These are phyloP conservation scores for Colletotrichum brevisporum DNA, from an alignment of 2,329 filamentous ascomycete species.

Conservation along the genomic window DNA sequence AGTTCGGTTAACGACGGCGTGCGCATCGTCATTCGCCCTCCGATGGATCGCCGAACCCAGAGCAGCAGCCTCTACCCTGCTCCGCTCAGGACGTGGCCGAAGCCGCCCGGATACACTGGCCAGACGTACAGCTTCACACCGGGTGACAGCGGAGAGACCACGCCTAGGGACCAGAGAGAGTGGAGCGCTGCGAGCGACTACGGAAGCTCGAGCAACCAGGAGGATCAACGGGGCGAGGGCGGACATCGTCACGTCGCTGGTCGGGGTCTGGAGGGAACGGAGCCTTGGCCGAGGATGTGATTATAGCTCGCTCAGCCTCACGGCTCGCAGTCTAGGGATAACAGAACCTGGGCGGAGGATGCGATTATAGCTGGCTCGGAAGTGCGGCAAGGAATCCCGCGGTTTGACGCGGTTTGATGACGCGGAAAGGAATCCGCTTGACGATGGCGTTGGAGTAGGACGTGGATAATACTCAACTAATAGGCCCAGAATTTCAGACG, in stretches of 20 bases:
- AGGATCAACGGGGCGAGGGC: neutral
- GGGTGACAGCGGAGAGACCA: slow-evolving; percentile 44
- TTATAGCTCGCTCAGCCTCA: too few species aligned
- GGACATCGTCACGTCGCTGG: neutral
- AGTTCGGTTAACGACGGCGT: slow-evolving; percentile 44
- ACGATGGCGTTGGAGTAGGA: too few species aligned
- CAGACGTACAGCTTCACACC: slow-evolving; percentile 46
- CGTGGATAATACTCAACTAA: too few species aligned
- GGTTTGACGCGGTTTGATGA: too few species aligned
- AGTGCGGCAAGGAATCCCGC: too few species aligned
- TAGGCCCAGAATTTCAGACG: too few species aligned
- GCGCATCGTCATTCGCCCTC: slow-evolving; percentile 50
- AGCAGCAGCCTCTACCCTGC: slow-evolving; percentile 34
- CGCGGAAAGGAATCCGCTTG: too few species aligned
- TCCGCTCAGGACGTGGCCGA: slow-evolving; percentile 44
- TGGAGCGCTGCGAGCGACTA: slow-evolving; percentile 51
- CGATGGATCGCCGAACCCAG: slow-evolving; percentile 37
- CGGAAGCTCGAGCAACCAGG: slow-evolving; percentile 30
- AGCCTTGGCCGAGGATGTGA: too few species aligned
- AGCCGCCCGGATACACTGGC: slow-evolving; percentile 47
- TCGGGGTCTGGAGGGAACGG: too few species aligned
- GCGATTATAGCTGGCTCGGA: too few species aligned
- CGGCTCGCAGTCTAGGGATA: too few species aligned
- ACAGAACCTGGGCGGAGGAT: too few species aligned
- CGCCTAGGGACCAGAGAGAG: slow-evolving; percentile 42